Evolutionary conservation across 306 rosid species (phyloP).

Genomic region (Macrotyloma uniflorum): DNA sequence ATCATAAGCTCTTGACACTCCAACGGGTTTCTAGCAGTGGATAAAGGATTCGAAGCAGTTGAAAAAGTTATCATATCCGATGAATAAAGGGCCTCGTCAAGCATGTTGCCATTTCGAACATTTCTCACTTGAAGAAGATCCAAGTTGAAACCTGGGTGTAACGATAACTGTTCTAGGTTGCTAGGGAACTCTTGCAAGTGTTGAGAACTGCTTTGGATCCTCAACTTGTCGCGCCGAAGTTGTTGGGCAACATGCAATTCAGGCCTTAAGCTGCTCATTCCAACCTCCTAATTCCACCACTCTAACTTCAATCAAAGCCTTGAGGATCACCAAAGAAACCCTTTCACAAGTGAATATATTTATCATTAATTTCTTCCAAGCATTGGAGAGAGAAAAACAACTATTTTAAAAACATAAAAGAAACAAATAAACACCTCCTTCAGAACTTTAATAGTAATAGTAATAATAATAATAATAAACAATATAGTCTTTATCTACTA

Average conservation of each 20-base stretch:
- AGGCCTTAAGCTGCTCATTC: conserved; percentile 66
- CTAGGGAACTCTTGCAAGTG: conserved; percentile 42
- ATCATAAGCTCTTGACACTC: conserved; percentile 33
- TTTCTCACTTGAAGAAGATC: conserved; percentile 56
- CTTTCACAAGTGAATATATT: not conserved
- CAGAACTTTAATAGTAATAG: not conserved
- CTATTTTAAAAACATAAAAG: not conserved
- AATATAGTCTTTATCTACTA: not conserved
- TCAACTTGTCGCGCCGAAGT: conserved; percentile 77
- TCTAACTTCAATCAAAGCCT: conserved; percentile 8
- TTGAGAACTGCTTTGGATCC: conserved; percentile 52
- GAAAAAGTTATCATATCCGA: conserved; percentile 57
- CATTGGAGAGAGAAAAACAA: not conserved
- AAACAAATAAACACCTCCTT: not conserved
- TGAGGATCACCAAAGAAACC: not conserved
- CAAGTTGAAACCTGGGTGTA: conserved; percentile 42
- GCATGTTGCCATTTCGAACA: conserved; percentile 51
- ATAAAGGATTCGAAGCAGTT: conserved; percentile 33
- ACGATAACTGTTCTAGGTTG: conserved; percentile 45
- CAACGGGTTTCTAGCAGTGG: conserved; percentile 37
- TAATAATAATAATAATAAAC: not conserved
- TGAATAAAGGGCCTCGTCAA: conserved; percentile 43
- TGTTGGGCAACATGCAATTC: conserved; percentile 92
- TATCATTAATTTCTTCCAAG: not conserved
- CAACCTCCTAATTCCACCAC: conserved; percentile 38